A percentile compares a stretch with the other conserved stretches of the same genome.
phyloP scores from a whole-genome alignment of 176 grass and related monocot genomes.

The Tillandsia fasciculata region DNA sequence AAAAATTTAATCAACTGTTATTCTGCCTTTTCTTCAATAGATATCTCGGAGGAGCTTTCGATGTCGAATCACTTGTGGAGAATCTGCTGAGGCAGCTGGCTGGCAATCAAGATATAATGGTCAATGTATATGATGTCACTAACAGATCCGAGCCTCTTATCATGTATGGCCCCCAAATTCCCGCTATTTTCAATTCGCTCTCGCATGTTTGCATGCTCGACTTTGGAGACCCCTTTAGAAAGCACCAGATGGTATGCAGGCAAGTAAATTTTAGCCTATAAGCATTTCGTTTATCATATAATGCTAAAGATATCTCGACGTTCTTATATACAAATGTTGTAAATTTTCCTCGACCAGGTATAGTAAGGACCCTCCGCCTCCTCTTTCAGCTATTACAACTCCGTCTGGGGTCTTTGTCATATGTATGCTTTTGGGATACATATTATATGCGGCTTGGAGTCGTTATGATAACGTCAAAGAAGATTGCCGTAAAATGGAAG shows the following conservation, averaged over 20 bases:
- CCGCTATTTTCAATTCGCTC: conserved; percentile 43
- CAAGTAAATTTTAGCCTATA: conserved; percentile 19
- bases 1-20: neutral
- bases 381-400: conserved; percentile 56
- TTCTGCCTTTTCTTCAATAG: conserved; percentile 22
- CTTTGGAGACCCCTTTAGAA: conserved; percentile 91
- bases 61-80: conserved; percentile 95
- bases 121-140: conserved; percentile 96
- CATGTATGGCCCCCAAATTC: conserved; percentile 87
- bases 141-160: conserved; percentile 66
- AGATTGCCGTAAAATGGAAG: conserved; percentile 89
- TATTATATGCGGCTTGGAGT: conserved; percentile 80
- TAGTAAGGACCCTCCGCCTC: conserved; percentile 57
- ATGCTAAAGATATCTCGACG: conserved; percentile 3
- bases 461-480: conserved; percentile 92
- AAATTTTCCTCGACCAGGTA: conserved; percentile 48
- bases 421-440: conserved; percentile 68
- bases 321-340: conserved; percentile 16
- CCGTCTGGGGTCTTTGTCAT: conserved; percentile 70
- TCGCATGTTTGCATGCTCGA: conserved; percentile 66
- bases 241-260: conserved; percentile 93
- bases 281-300: neutral
- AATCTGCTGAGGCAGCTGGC: conserved; percentile 84
- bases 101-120: conserved; percentile 87
- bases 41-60: conserved; percentile 91